Base-by-base conservation (phyloP, 2,329 filamentous ascomycete species). In the Talaromyces pinophilus region DNA sequence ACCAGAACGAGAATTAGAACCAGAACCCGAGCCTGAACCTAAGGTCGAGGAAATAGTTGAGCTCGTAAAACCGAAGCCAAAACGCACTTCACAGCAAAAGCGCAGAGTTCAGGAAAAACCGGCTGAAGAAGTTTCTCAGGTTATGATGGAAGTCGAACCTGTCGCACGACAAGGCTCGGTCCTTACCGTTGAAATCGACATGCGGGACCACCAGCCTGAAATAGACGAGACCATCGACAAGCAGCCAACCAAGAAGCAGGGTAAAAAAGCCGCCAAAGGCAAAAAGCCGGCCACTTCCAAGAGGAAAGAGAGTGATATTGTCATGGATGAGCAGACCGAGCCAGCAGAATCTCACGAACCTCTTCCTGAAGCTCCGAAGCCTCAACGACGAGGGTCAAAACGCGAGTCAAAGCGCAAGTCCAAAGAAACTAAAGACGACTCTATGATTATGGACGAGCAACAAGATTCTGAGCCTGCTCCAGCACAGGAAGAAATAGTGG, bases 181-280 rank as follows among this genome's bases (percentile, higher is more conserved):
- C 10, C 64, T 76, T 7, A 73, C 74, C 5, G 73, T 75, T 19
- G 72, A 75, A 63, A 74, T 76, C 22, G 65, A 68, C 40, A 71
- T 71, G 15, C 73, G 71, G 19, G 72, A 77, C 17, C 73, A 72
- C 42, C 76, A 72, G 10, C 69, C 75, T 64, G 75, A 79, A 38
- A 72, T 73, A 3, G 75, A 78, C 64, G 72, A 74, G 42, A 25
- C 65, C 3, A 61, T 54, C 25, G 63, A 62, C 28, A 72, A 75
- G 54, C 65, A 69, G n/a, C 60, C 65, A 30, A 52, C 64, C 4
- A 77, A 74, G 66, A 75, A 74, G 62, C 68, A 66, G 22, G 67
- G 67, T 2, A 76, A 72, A 63, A 75, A 76, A 64, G 75, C 73
- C 38, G 64, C 52, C 17, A 70, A 72, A 69, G 69, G 62, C 73